phyloP scores from a whole-genome alignment of 805 yeast genomes.

The Metschnikowia dekortorum region DNA sequence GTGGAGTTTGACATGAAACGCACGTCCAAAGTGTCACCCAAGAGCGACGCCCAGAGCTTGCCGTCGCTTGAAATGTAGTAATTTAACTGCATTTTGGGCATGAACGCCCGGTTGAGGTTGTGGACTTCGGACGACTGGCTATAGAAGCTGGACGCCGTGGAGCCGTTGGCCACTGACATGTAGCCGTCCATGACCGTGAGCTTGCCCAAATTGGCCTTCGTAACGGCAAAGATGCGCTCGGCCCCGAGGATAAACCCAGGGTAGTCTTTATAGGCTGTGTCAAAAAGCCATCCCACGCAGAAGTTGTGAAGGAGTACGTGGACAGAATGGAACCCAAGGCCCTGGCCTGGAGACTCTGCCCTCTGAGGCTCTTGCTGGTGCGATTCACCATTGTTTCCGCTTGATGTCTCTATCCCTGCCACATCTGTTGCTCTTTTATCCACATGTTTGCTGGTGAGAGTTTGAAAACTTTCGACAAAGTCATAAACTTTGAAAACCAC shows the following conservation, averaged over 20 bases:
- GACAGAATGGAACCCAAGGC: constrained; percentile 30
- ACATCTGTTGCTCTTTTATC: neutral
- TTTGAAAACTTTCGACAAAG: constrained; percentile 22
- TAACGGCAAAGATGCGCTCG: constrained; percentile 63
- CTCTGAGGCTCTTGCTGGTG: neutral
- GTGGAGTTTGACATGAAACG: constrained; percentile 56
- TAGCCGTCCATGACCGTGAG: constrained; percentile 66
- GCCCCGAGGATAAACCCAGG: constrained; percentile 83
- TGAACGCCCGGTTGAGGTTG: constrained; percentile 56
- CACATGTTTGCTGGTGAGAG: neutral
- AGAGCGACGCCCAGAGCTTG: constrained; percentile 46
- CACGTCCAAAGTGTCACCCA: constrained; percentile 69
- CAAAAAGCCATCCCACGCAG: constrained; percentile 77
- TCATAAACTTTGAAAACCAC: constrained; percentile 40
- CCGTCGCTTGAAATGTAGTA: constrained; percentile 34
- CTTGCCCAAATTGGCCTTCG: constrained; percentile 60
- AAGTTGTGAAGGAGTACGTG: constrained; percentile 60
- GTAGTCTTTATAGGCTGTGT: constrained; percentile 34
- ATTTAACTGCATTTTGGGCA: constrained; percentile 63
- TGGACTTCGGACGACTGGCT: constrained; percentile 42
- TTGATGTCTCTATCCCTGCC: neutral
- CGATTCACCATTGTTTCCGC: neutral
- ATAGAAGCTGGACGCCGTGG: constrained; percentile 46
- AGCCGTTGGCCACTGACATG: constrained; percentile 66
- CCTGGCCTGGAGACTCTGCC: neutral